These are phyloP conservation scores for Aspergillus floridensis DNA, from an alignment of 2,329 filamentous ascomycete species.

Conservation along the genomic window DNA sequence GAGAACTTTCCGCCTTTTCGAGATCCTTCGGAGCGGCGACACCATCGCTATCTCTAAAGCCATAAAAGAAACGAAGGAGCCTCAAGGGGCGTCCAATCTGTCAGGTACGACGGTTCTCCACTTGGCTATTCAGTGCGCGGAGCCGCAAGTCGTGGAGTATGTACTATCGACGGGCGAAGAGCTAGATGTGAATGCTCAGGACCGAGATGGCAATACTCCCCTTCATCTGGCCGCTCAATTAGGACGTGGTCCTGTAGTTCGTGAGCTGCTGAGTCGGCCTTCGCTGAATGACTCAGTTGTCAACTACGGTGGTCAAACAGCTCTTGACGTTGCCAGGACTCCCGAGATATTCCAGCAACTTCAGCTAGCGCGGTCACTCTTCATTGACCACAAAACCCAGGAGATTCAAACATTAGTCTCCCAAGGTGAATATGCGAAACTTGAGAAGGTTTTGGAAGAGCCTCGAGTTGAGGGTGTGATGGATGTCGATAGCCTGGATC, in stretches of 20 bases:
- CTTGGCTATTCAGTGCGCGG: conserved; percentile 91
- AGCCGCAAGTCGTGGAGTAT: conserved; percentile 87
- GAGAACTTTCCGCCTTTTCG: conserved; percentile 89
- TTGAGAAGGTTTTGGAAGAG: conserved; percentile 81
- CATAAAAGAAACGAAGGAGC: conserved; percentile 61
- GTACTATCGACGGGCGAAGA: conserved; percentile 73
- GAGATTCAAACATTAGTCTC: conserved; percentile 78
- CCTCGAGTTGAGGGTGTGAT: conserved; percentile 79
- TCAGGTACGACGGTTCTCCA: conserved; percentile 85
- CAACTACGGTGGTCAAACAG: conserved; percentile 80
- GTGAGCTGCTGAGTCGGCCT: conserved; percentile 75
- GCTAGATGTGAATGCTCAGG: conserved; percentile 82
- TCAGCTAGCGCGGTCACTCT: conserved; percentile 84
- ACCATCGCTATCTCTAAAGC: conserved; percentile 85
- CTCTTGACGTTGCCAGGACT: conserved; percentile 83
- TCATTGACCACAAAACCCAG: conserved; percentile 79
- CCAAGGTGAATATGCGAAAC: conserved; percentile 68
- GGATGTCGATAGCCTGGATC: conserved; percentile 88
- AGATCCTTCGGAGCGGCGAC: conserved; percentile 85
- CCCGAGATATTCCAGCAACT: conserved; percentile 95
- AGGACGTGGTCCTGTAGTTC: conserved; percentile 76
- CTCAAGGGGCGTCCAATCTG: conserved; percentile 43
- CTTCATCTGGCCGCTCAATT: conserved; percentile 83
- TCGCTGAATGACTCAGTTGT: conserved; percentile 83
- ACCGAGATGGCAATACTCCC: conserved; percentile 91